A percentile compares a stretch with the other conserved stretches of the same genome.
Conservation (phyloP, 179 eudicot genomes). For the Amaranthus tricolor region DNA sequence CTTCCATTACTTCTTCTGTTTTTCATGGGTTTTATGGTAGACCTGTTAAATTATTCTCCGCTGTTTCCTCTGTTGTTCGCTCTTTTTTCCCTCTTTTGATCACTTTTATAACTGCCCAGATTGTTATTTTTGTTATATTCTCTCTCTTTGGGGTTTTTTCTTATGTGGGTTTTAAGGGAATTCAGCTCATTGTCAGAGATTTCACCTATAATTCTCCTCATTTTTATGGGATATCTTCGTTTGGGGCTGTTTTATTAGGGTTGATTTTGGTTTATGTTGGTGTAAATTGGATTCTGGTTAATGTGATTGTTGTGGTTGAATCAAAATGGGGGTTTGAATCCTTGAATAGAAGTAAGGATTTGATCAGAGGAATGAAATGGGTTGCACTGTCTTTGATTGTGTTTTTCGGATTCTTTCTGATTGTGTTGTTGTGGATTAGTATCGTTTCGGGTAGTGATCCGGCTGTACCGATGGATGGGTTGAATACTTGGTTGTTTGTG, state of each 20-base stretch:
- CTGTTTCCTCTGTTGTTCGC: slow-evolving; percentile 38
- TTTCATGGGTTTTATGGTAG: slow-evolving; percentile 69
- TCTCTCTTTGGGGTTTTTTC: slow-evolving; percentile 17
- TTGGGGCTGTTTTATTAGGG: slow-evolving; percentile 19
- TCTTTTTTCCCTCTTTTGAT: slow-evolving; percentile 43
- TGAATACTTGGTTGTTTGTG: slow-evolving; percentile 41
- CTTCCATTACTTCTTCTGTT: slow-evolving; percentile 60
- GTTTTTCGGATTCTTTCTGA: slow-evolving; percentile 28
- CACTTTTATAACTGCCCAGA: slow-evolving; percentile 30
- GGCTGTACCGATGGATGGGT: slow-evolving; percentile 21
- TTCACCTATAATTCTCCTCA: slow-evolving; percentile 25
- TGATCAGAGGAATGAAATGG: slow-evolving; percentile 56
- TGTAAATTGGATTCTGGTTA: slow-evolving; percentile 49
- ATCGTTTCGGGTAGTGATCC: slow-evolving; percentile 14
- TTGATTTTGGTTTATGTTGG: slow-evolving; percentile 28
- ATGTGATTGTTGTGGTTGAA: slow-evolving; percentile 60
- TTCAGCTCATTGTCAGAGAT: slow-evolving; percentile 23
- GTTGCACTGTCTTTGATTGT: slow-evolving; percentile 41
- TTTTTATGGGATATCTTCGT: slow-evolving; percentile 21
- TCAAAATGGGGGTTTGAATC: slow-evolving; percentile 65
- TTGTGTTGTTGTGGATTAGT: slow-evolving; percentile 24
- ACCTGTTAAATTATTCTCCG: slow-evolving; percentile 50
- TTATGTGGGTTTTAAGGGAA: slow-evolving; percentile 16
- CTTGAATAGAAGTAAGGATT: slow-evolving; percentile 44
- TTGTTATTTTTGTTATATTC: slow-evolving; percentile 21